Conservation (phyloP, 805 yeast genomes). For the Metschnikowia aberdeeniae region DNA sequence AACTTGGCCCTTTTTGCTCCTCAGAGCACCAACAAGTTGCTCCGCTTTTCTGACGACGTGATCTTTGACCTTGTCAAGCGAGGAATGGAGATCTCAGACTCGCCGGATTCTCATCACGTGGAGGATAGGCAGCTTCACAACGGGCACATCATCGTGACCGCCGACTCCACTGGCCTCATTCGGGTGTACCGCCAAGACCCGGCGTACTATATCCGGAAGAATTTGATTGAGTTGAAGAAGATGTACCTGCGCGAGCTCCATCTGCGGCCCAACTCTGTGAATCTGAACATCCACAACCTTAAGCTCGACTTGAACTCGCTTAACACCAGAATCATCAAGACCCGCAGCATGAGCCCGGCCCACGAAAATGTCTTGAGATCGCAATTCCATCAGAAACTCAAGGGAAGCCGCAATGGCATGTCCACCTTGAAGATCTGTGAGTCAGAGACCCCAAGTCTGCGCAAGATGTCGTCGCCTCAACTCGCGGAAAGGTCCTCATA, state of each 20-base stretch:
- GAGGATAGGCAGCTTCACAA: neutral
- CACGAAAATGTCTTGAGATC: constrained; percentile 5
- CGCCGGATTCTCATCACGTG: constrained; percentile 2
- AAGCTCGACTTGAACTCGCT: neutral
- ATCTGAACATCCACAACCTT: constrained; percentile 2
- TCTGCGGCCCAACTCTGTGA: neutral
- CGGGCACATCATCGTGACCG: constrained; percentile 62
- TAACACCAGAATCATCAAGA: neutral
- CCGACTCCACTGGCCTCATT: constrained; percentile 70
- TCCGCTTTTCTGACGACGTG: constrained; percentile 74
- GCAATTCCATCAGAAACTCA: constrained; percentile 7
- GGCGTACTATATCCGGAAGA: constrained; percentile 42
- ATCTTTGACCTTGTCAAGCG: constrained; percentile 56
- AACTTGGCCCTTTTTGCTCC: constrained; percentile 83
- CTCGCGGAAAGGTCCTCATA: neutral
- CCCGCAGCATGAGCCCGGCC: constrained; percentile 12
- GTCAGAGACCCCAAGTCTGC: neutral
- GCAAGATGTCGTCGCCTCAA: neutral
- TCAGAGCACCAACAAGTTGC: constrained; percentile 52
- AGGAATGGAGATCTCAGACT: constrained; percentile 13
- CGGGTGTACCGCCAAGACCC: constrained; percentile 79
- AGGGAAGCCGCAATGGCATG: constrained; percentile 1
- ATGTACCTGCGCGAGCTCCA: constrained; percentile 1
- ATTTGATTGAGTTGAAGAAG: constrained; percentile 14
- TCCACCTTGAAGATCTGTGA: constrained; percentile 1